Evolutionary conservation across 768 basidiomycete species (phyloP), one percentile per base, ranked within the genome.

Genomic region (Grammothele lineata): DNA sequence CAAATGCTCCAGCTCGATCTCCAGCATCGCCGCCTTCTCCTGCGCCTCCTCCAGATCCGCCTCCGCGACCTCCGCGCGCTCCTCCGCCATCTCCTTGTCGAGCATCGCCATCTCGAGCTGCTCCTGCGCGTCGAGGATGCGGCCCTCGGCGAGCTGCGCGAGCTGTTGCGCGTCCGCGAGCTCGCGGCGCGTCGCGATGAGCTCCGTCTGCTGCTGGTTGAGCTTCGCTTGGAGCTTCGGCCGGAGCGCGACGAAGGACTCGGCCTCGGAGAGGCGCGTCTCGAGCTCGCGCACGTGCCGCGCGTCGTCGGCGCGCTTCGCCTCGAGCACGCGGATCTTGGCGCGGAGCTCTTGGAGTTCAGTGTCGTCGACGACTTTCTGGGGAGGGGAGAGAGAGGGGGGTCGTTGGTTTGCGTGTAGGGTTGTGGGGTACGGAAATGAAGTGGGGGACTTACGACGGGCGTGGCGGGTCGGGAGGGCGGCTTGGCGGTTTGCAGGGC

Each of bases 11-110:
- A 92, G 69, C 63, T 97, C 94, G 12, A 96, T 85, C 60, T 96
- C 87, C 24, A 85, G 54, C 37, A 86, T 78, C 5, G 87, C 89
- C 39, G 91, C 52, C 55, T 74, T 78, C 66, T 97, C 95, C 57
- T 76, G 86, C 48, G 85, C 60, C 43, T 84, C 86, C 56, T 88
- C 90, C 40, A 93, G 59, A 60, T 93, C 92, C 0, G 73, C 65
- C 61, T 92, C 85, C 0, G 84, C 84, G 2, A 80, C 61, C 64
- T 97, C 95, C 0, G 88, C 85, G 49, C 81, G 81, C 65, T 97
- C 95, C 61, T 98, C 96, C 0, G 95, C 94, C 32, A 98, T 83
- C 64, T 99, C 96, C 67, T 92, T 92, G 63, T 99, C 96, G 56
- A 99, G 68, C 77, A 89, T 89, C 3, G 83, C 76, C 86, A 97